Conservation (phyloP, 148 eudicot species). For the Vaccinium macrocarpon region DNA sequence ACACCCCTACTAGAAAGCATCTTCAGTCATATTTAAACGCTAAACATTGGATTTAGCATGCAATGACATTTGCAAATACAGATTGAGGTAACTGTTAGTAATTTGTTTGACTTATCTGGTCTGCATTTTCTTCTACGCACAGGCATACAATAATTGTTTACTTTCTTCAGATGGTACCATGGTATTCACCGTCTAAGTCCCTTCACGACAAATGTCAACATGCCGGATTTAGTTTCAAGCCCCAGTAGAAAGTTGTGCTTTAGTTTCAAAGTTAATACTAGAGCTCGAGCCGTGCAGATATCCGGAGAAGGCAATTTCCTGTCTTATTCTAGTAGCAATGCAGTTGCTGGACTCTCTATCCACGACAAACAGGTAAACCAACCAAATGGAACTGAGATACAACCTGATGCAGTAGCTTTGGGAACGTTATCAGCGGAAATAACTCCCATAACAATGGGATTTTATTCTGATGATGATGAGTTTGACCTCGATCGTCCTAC, state of each 20-base stretch:
- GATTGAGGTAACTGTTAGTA: background rate
- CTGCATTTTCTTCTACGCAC: background rate
- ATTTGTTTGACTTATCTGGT: background rate
- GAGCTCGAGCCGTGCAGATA: constrained; percentile 49
- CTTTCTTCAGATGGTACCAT: constrained; percentile 9
- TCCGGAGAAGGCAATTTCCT: constrained; percentile 62
- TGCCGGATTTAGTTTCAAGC: constrained; percentile 4
- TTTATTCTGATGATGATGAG: constrained; percentile 52
- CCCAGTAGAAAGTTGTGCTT: constrained; percentile 13
- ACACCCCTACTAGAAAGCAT: background rate
- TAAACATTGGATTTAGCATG: background rate
- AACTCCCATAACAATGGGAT: constrained; percentile 46
- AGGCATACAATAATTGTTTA: background rate
- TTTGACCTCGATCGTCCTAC: constrained; percentile 70
- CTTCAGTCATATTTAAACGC: background rate
- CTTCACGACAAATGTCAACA: background rate
- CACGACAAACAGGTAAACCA: background rate
- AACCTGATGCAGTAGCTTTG: constrained; percentile 51
- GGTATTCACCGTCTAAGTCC: background rate
- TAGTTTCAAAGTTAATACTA: constrained; percentile 31
- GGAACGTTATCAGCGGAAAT: constrained; percentile 76
- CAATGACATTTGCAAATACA: too few relatives aligned
- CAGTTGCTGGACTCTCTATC: constrained; percentile 21
- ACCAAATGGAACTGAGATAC: constrained; percentile 56
- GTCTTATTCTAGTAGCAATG: constrained; percentile 37